Percentiles rank a stretch among this genome's conserved stretches.
phyloP scores from a whole-genome alignment of 2,329 filamentous ascomycete species.

The Botryotinia globosa region DNA sequence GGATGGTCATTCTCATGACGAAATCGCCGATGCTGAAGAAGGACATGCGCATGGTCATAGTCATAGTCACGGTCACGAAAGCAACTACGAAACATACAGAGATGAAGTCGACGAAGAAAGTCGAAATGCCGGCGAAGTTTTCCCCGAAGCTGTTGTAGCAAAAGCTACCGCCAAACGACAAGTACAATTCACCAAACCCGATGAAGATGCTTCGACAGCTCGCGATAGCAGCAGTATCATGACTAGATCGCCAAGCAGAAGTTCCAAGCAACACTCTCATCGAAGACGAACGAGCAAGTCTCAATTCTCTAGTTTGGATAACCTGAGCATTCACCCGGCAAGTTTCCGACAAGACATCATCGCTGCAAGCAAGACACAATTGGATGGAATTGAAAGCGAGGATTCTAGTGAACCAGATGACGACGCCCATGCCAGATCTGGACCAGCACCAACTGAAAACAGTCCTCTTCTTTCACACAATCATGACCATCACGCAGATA shows the following conservation, averaged over 20 bases:
- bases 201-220: slow-evolving; percentile 33
- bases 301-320: slow-evolving; percentile 62
- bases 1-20: slow-evolving; percentile 45
- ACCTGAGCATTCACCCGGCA: slow-evolving; percentile 81
- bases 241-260: slow-evolving; percentile 27
- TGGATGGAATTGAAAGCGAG: slow-evolving; percentile 56
- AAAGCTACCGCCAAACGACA: slow-evolving; percentile 39
- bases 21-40: slow-evolving; percentile 35
- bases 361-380: slow-evolving; percentile 66
- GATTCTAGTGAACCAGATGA: slow-evolving; percentile 46
- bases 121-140: slow-evolving; percentile 59
- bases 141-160: slow-evolving; percentile 60
- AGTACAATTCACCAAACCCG: slow-evolving; percentile 33
- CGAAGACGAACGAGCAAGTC: slow-evolving; percentile 40
- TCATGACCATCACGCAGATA: neutral
- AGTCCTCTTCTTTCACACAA: slow-evolving; percentile 30
- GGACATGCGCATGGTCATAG: slow-evolving; percentile 42
- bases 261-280: slow-evolving; percentile 27
- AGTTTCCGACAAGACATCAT: slow-evolving; percentile 93
- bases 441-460: slow-evolving; percentile 41
- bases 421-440: slow-evolving; percentile 29
- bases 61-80: slow-evolving; percentile 46
- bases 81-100: neutral
- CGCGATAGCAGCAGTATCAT: slow-evolving; percentile 24
- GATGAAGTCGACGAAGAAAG: slow-evolving; percentile 50